phyloP scores from a whole-genome alignment of 2,329 filamentous ascomycete genomes.

The Neospermospora avenae region DNA sequence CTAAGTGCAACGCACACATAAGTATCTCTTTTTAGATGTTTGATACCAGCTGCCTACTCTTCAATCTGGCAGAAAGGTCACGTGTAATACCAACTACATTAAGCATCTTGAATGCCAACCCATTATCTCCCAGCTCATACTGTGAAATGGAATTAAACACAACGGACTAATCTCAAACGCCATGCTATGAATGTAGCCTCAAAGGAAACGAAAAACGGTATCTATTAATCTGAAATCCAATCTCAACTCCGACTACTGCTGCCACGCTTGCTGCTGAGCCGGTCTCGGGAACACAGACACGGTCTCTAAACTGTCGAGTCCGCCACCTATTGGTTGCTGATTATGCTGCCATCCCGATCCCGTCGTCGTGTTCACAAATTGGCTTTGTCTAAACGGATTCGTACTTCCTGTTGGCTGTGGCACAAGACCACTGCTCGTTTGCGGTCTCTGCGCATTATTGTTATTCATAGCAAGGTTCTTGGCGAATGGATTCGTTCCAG shows the following conservation, averaged over 20 bases:
- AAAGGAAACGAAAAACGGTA: constrained; percentile 15
- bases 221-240: neutral
- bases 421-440: constrained; percentile 48
- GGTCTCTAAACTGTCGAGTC: constrained; percentile 74
- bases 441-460: constrained; percentile 24
- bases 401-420: constrained; percentile 84
- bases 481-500: constrained; percentile 70
- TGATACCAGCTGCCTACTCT: constrained; percentile 7
- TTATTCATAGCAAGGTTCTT: constrained; percentile 40
- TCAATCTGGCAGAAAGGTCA: constrained; percentile 15
- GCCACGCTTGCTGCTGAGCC: constrained; percentile 59
- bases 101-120: constrained; percentile 23
- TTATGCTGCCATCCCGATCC: constrained; percentile 85
- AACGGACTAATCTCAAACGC: constrained; percentile 29
- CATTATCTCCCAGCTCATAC: constrained; percentile 7
- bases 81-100: constrained; percentile 27
- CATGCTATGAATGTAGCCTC: constrained; percentile 30
- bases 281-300: constrained; percentile 84
- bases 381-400: constrained; percentile 90
- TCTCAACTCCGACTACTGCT: constrained; percentile 34
- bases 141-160: neutral
- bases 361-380: constrained; percentile 84
- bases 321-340: constrained; percentile 76
- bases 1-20: neutral
- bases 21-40: constrained; percentile 14